Evolutionary conservation across 352 stramenopile species (phyloP), one percentile per base, ranked within the genome.

Genomic region (Globisporangium rhizosaccharum): DNA sequence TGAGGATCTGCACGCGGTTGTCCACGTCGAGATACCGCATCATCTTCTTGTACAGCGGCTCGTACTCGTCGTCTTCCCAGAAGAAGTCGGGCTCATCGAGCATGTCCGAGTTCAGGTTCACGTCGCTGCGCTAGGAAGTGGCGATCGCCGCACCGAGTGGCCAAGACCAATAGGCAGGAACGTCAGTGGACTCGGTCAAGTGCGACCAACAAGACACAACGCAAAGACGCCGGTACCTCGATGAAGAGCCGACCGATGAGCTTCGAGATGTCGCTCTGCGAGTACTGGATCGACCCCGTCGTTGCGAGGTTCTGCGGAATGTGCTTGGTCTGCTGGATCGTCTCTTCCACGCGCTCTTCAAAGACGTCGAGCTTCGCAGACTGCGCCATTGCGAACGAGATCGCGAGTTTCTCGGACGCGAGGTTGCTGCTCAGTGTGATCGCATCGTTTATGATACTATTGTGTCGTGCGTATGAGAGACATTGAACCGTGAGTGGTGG

Each of bases 21-120:
- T 96, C 83, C 59, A 98, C 87, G 53, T 97, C 92, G 42, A 98
- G 70, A 64, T 98, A 98, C 66, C 92, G 88, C 67, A 90, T 87
- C 58, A 97, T 78, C 56, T 90, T 90, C 62, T 92, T 81, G 73
- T 98, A 98, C 52, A 94, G 59, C 7, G 91, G 91, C 66, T 98
- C 88, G 61, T 94, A 97, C 59, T 94, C 72, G 63, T 98, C 88
- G 47, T 96, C 81, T 63, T 98, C 90, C 93, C 92, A 98, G 67
- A 98, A 97, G 53, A 96, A 97, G 52, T 98, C 91, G 1, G 92
- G 92, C 41, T 95, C 95, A 61, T 97, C 90, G 36, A 98, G 77
- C 68, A 98, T 96, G 54, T 98, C 92, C 44, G 85, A 97, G 60
- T 98, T 95, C 26, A 98, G 64, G 59, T 98, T 98, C 45, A 98